Conservation (phyloP, 352 stramenopile genomes). For the Globisporangium recalcitrans region DNA sequence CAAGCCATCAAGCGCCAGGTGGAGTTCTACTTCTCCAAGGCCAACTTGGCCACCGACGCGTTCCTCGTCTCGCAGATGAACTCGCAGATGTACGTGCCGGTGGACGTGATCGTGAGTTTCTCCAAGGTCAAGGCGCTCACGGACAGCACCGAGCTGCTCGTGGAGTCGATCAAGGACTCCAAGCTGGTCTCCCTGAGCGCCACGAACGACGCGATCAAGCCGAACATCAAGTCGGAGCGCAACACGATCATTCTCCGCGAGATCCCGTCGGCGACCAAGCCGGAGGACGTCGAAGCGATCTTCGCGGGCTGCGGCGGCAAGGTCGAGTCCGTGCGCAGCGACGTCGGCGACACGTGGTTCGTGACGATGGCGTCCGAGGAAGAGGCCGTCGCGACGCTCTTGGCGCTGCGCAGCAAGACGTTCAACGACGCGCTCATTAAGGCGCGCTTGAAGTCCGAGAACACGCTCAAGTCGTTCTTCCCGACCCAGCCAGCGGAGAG, state of each 20-base stretch:
- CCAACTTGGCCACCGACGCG: conserved; percentile 82
- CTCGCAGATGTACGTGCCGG: conserved; percentile 83
- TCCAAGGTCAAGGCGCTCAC: conserved; percentile 86
- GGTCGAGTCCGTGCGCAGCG: conserved; percentile 82
- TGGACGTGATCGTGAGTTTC: conserved; percentile 80
- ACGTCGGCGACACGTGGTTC: conserved; percentile 93
- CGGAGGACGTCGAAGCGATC: conserved; percentile 83
- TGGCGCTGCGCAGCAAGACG: conserved; percentile 84
- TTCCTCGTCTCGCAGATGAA: conserved; percentile 89
- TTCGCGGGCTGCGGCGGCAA: conserved; percentile 75
- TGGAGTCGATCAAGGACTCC: conserved; percentile 71
- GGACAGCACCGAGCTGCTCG: conserved; percentile 46
- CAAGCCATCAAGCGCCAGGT: conserved; percentile 82
- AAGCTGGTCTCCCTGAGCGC: conserved; percentile 65
- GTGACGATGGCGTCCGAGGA: conserved; percentile 88
- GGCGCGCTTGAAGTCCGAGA: conserved; percentile 90
- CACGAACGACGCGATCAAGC: conserved; percentile 86
- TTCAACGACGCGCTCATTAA: conserved; percentile 89
- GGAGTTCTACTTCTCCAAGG: conserved; percentile 90
- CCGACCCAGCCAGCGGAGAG: conserved; percentile 64
- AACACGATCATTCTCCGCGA: conserved; percentile 93
- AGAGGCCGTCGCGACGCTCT: conserved; percentile 78
- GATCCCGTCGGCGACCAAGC: conserved; percentile 83
- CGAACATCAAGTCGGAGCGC: conserved; percentile 89
- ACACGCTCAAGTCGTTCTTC: conserved; percentile 90